Percentiles rank a stretch among this genome's conserved stretches.
These are phyloP conservation scores for Angomonas desouzai DNA, from an alignment of 208 protist species.

Conservation along the genomic window DNA sequence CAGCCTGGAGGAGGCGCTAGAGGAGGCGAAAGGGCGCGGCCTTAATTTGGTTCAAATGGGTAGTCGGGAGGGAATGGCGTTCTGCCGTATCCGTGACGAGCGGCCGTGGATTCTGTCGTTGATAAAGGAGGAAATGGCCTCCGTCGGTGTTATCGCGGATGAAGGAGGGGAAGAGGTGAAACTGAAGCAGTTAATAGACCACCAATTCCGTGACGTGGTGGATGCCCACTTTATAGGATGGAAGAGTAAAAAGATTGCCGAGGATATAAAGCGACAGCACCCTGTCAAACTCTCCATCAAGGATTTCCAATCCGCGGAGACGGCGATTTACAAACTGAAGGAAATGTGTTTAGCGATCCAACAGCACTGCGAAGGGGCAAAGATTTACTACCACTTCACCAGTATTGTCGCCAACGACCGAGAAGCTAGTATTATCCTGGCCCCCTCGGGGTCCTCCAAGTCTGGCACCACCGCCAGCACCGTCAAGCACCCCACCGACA, in stretches of 20 bases:
- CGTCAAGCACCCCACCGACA: constrained; percentile 66
- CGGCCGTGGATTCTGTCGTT: constrained; percentile 47
- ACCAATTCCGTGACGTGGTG: constrained; percentile 81
- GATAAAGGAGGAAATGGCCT: constrained; percentile 61
- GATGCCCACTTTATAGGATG: constrained; percentile 88
- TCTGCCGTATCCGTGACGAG: constrained; percentile 78
- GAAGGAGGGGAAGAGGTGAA: constrained; percentile 16
- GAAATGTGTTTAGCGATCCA: constrained; percentile 85
- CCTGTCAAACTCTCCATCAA: constrained; percentile 77
- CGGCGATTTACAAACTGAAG: constrained; percentile 64
- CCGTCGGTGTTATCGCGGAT: neutral
- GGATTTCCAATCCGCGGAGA: constrained; percentile 73
- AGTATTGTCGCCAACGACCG: constrained; percentile 76
- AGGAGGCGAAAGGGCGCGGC: constrained; percentile 46
- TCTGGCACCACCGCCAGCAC: constrained; percentile 46
- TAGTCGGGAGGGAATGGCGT: constrained; percentile 57
- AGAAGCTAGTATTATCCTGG: constrained; percentile 63
- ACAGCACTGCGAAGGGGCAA: constrained; percentile 46
- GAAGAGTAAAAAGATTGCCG: constrained; percentile 83
- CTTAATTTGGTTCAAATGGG: constrained; percentile 89
- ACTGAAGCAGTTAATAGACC: constrained; percentile 52
- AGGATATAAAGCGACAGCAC: constrained; percentile 71
- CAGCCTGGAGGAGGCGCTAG: constrained; percentile 59
- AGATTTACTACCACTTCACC: constrained; percentile 76
- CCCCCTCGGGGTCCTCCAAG: constrained; percentile 40